Conservation (phyloP, 1,284 basidiomycete species). For the Trametes versicolor region DNA sequence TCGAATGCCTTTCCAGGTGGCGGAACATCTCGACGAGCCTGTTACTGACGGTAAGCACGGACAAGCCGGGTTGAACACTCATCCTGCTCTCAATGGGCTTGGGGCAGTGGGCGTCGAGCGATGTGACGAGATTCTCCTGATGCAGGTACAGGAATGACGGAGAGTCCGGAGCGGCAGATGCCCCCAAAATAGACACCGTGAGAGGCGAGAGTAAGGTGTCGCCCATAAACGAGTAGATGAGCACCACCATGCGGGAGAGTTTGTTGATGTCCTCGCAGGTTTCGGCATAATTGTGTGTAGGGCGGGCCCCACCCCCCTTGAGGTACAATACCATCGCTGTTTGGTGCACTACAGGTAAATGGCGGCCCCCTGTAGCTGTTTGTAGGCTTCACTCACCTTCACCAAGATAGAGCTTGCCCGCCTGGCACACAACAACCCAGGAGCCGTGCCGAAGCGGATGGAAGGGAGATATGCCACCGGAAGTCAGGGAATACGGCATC, state of each 20-base stretch:
- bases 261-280: constrained; percentile 8
- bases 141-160: constrained; percentile 11
- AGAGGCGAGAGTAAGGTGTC: constrained; percentile 5
- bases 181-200: background rate
- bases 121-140: constrained; percentile 10
- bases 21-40: no score
- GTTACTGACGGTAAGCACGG: no score
- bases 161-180: background rate
- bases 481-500: background rate
- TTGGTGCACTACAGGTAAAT: background rate
- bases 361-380: background rate
- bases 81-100: no score
- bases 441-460: constrained; percentile 4
- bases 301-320: constrained; percentile 6
- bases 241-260: constrained; percentile 9
- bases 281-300: constrained; percentile 15
- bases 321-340: constrained; percentile 5
- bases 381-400: constrained; percentile 6
- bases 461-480: constrained; percentile 5
- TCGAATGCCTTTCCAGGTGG: no score
- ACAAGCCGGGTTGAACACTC: no score
- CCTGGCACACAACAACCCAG: constrained; percentile 4
- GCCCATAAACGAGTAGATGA: background rate
- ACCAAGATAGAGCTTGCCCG: constrained; percentile 2
- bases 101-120: constrained; percentile 11